phyloP scores from a whole-genome alignment of 2,329 filamentous ascomycete species.

The Claviceps spartinae region DNA sequence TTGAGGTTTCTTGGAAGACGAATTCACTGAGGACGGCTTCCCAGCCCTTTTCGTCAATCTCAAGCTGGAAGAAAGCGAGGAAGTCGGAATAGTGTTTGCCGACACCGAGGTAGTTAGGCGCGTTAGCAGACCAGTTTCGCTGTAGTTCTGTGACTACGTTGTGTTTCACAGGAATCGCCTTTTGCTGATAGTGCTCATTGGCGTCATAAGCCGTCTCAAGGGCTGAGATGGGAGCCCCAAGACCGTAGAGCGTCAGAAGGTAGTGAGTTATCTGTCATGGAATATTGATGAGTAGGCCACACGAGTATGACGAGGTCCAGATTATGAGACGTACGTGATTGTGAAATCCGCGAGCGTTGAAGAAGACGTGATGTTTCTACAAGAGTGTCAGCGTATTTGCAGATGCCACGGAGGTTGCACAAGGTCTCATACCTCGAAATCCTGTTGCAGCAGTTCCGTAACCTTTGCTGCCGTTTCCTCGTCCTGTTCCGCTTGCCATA shows the following conservation, averaged over 20 bases:
- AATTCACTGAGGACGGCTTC: conserved; percentile 49
- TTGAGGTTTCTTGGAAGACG: conserved; percentile 51
- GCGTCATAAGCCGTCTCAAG: conserved; percentile 51
- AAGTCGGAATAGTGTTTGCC: conserved; percentile 56
- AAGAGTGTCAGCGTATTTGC: background rate
- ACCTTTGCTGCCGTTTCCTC: conserved; percentile 47
- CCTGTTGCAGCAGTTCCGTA: conserved; percentile 59
- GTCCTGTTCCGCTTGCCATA: conserved; percentile 33
- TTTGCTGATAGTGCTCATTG: conserved; percentile 55
- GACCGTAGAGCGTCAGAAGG: conserved; percentile 61
- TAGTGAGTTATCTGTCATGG: conserved; percentile 50
- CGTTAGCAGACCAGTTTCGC: conserved; percentile 35
- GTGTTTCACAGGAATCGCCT: conserved; percentile 31
- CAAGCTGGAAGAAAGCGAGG: conserved; percentile 59
- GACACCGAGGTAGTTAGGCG: conserved; percentile 47
- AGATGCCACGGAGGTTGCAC: background rate
- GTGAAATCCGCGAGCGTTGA: conserved; percentile 63
- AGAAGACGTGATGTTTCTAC: conserved; percentile 58
- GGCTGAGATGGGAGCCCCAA: conserved; percentile 47
- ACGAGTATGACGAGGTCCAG: too few species aligned
- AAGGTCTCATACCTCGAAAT: conserved; percentile 41
- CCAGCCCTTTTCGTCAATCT: conserved; percentile 53
- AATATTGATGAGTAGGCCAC: background rate
- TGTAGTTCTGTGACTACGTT: conserved; percentile 39
- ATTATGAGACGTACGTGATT: conserved; percentile 48